A percentile compares a stretch with the other conserved stretches of the same genome.
These are phyloP conservation scores for Aquilaria malaccensis DNA, from an alignment of 345 rosid species.

Conservation along the genomic window DNA sequence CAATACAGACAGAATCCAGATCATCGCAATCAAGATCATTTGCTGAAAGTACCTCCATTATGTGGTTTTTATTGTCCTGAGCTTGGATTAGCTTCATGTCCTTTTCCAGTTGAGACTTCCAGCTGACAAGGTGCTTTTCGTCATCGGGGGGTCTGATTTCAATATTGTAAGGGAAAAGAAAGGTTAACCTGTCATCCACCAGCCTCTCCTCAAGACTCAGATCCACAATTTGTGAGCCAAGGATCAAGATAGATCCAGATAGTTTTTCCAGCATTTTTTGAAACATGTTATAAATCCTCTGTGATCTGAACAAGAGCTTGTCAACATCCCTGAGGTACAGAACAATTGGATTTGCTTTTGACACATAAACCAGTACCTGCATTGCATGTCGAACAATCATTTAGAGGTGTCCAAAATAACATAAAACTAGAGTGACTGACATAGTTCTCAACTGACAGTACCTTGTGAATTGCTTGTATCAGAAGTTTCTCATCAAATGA, in stretches of 20 bases:
- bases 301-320: constrained; percentile 56
- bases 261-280: constrained; percentile 71
- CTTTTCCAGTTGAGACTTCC: constrained; percentile 88
- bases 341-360: constrained; percentile 73
- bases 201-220: constrained; percentile 34
- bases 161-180: constrained; percentile 79
- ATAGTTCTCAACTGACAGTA: constrained; percentile 14
- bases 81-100: constrained; percentile 94
- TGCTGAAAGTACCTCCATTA: constrained; percentile 80
- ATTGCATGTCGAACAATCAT: background rate
- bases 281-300: constrained; percentile 59
- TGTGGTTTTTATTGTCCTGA: constrained; percentile 83
- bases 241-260: constrained; percentile 74
- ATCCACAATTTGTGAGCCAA: constrained; percentile 70
- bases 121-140: constrained; percentile 69
- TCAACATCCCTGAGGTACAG: constrained; percentile 79
- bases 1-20: constrained; percentile 57
- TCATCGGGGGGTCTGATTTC: constrained; percentile 89
- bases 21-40: constrained; percentile 92
- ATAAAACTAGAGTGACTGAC: background rate
- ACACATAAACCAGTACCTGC: constrained; percentile 73
- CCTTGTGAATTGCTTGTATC: constrained; percentile 80
- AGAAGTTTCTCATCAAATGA: constrained; percentile 85
- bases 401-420: background rate
- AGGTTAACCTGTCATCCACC: constrained; percentile 54